A percentile compares a stretch with the other conserved stretches of the same genome.
These are phyloP conservation scores for Candida pseudoviswanathii DNA, from an alignment of 1,139 yeast species.

Conservation along the genomic window DNA sequence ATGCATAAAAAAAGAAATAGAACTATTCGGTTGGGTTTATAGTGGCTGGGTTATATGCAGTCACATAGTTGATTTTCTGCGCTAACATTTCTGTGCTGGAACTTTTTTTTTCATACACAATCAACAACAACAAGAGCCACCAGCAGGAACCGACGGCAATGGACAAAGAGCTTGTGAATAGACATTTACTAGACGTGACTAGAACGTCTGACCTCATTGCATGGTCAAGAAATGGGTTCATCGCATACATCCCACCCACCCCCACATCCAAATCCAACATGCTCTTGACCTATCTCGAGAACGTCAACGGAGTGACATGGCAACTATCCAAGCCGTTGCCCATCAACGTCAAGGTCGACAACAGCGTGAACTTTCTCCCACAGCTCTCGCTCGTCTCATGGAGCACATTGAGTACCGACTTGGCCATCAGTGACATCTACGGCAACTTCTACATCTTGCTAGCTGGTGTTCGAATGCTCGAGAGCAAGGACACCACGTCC, in stretches of 20 bases:
- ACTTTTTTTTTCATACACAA: not conserved
- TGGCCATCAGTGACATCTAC: constrained; percentile 50
- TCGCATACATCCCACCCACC: constrained; percentile 54
- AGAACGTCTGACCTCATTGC: constrained; percentile 37
- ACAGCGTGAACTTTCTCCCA: constrained; percentile 22
- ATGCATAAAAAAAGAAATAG: not conserved
- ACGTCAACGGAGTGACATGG: constrained; percentile 67
- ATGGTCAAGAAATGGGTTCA: constrained; percentile 77
- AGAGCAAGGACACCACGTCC: constrained; percentile 12
- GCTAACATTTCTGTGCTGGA: not conserved
- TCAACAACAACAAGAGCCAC: not conserved
- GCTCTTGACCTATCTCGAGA: constrained; percentile 61
- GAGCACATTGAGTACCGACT: constrained; percentile 56
- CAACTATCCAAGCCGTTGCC: constrained; percentile 58
- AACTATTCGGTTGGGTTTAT: not conserved
- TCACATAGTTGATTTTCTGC: not conserved
- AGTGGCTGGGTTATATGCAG: not conserved
- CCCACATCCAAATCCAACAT: constrained; percentile 33
- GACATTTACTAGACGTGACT: constrained; percentile 10
- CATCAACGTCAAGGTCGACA: constrained; percentile 41
- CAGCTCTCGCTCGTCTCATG: constrained; percentile 41
- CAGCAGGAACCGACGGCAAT: not conserved
- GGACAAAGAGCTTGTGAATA: constrained; percentile 9
- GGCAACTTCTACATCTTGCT: constrained; percentile 54
- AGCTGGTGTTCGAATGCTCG: constrained; percentile 46